phyloP scores from a whole-genome alignment of 2,329 filamentous ascomycete species.

The Alternaria sp. region DNA sequence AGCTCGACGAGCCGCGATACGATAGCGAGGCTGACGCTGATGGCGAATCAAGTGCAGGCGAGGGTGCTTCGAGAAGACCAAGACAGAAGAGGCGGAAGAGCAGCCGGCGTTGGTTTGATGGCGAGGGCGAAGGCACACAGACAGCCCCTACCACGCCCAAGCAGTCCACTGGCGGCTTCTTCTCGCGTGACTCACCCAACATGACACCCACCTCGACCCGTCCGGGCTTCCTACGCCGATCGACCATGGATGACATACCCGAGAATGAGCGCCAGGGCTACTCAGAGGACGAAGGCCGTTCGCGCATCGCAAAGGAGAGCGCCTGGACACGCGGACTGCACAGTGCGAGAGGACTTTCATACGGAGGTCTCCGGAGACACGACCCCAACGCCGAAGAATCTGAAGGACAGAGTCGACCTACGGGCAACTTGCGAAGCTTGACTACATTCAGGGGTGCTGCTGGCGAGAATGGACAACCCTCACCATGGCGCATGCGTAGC shows the following conservation, averaged over 20 bases:
- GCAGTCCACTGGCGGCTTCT: constrained; percentile 61
- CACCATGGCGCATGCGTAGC: constrained; percentile 55
- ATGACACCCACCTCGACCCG: constrained; percentile 42
- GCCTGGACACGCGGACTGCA: constrained; percentile 59
- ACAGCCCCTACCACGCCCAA: constrained; percentile 75
- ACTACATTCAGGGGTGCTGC: constrained; percentile 56
- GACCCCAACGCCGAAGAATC: constrained; percentile 43
- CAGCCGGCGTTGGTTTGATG: constrained; percentile 65
- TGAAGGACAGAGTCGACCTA: constrained; percentile 50
- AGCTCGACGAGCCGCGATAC: constrained; percentile 59
- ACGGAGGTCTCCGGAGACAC: constrained; percentile 50
- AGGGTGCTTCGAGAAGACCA: constrained; percentile 57
- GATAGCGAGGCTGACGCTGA: constrained; percentile 79
- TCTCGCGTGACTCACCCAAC: constrained; percentile 54
- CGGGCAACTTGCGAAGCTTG: constrained; percentile 56
- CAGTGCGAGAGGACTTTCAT: constrained; percentile 58
- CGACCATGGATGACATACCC: constrained; percentile 59
- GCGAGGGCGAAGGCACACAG: constrained; percentile 60
- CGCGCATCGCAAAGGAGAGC: constrained; percentile 56
- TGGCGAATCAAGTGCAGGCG: constrained; percentile 86
- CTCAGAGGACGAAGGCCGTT: constrained; percentile 61
- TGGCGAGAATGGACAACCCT: constrained; percentile 49
- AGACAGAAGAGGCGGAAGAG: constrained; percentile 68
- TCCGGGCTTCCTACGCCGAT: constrained; percentile 63
- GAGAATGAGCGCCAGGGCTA: constrained; percentile 58